Evolutionary conservation across 768 basidiomycete species (phyloP).

Genomic region (Amanita rimosa): DNA sequence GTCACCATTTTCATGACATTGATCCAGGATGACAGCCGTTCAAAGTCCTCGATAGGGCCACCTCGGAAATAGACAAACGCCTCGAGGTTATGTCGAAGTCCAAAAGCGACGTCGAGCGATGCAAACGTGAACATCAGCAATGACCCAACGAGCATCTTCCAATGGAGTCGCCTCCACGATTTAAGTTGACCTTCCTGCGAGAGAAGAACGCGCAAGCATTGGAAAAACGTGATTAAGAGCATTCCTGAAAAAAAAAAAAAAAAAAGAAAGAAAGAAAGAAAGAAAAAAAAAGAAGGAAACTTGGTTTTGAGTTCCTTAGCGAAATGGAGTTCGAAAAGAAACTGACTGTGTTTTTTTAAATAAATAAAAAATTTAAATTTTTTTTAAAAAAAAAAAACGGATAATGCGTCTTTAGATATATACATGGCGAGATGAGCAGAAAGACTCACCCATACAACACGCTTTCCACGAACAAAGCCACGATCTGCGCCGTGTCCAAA

Average conservation of each 20-base stretch:
- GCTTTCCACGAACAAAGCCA: conserved; percentile 28
- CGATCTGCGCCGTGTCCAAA: conserved; percentile 25
- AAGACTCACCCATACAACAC: conserved; percentile 24
- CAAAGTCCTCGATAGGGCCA: conserved; percentile 21
- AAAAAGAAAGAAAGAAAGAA: no score
- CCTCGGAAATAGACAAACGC: conserved; percentile 26
- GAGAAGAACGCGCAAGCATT: conserved; percentile 22
- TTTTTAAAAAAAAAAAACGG: no score
- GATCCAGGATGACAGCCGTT: conserved; percentile 24
- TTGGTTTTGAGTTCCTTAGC: no score
- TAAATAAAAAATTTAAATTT: no score
- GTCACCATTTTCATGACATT: conserved; percentile 30
- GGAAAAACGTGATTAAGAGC: conserved; percentile 24
- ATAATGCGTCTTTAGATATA: no score
- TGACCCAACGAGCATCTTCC: conserved; percentile 25
- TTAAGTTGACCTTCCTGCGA: conserved; percentile 20
- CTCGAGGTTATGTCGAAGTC: conserved; percentile 28
- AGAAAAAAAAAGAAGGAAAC: no score
- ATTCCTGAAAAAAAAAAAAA: conserved; percentile 19
- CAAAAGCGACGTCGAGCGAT: conserved; percentile 28
- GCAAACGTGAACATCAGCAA: conserved; percentile 28
- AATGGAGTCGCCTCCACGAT: conserved; percentile 14
- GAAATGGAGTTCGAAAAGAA: no score
- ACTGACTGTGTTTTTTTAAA: no score
- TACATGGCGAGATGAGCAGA: neutral